These are phyloP conservation scores for Picochlorum sp. DNA, from an alignment of 139 green algal species.

Conservation along the genomic window DNA sequence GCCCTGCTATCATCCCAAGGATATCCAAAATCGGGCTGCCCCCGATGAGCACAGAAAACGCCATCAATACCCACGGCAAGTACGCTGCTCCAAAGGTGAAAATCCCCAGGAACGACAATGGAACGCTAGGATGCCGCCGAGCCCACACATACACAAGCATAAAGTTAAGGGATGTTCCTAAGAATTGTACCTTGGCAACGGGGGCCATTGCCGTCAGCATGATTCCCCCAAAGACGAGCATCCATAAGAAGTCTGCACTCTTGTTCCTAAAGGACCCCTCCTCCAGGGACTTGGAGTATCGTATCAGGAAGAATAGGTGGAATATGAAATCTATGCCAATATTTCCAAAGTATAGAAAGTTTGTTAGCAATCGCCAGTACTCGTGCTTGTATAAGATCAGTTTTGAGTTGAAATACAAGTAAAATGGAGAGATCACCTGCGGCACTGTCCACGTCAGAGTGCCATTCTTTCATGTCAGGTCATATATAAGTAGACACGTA, in stretches of 20 bases:
- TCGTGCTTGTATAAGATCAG: slow-evolving; percentile 85
- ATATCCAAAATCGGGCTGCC: slow-evolving; percentile 81
- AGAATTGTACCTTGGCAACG: slow-evolving; percentile 92
- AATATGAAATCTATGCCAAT: slow-evolving; percentile 97
- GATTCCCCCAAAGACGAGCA: slow-evolving; percentile 84
- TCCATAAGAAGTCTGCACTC: slow-evolving; percentile 95
- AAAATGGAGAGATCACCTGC: slow-evolving; percentile 89
- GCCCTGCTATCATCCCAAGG: slow-evolving; percentile 86
- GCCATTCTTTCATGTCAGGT: background rate
- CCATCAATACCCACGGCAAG: slow-evolving; percentile 96
- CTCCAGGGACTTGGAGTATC: slow-evolving; percentile 94
- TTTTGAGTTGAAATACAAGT: slow-evolving; percentile 94
- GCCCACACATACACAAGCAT: slow-evolving; percentile 99
- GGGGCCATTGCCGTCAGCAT: slow-evolving; percentile 73
- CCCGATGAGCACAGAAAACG: slow-evolving; percentile 87
- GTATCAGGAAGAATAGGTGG: slow-evolving; percentile 99
- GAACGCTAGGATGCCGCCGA: slow-evolving; percentile 80
- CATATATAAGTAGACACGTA: slow-evolving; percentile 23
- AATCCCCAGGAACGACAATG: slow-evolving; percentile 92
- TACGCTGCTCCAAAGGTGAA: slow-evolving; percentile 99
- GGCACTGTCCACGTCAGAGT: background rate
- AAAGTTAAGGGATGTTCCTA: slow-evolving; percentile 92
- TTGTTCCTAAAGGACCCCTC: slow-evolving; percentile 89
- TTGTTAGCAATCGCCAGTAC: slow-evolving; percentile 92
- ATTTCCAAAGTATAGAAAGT: slow-evolving; percentile 97